Base-by-base conservation (phyloP, 2,329 filamentous ascomycete genomes). In the Diatrype stigma region DNA sequence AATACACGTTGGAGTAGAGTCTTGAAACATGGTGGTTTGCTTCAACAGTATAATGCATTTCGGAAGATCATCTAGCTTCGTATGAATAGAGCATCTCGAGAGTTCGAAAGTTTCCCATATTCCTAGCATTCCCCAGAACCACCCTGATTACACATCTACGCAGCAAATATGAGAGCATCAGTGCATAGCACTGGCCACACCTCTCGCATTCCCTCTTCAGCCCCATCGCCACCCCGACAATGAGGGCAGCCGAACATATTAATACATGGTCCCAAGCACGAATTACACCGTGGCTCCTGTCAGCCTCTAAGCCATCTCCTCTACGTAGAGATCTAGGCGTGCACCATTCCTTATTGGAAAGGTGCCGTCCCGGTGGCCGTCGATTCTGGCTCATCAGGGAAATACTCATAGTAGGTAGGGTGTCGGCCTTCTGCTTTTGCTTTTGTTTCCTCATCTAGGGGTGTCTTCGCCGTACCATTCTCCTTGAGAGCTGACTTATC, bases 381-480 rank as follows among this genome's bases (percentile, higher is more conserved):
- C 11, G 71, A 57, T 45, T 75, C 71, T 2, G 74, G 70, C 45
- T 80, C 78, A 34, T 46, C 49, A 35, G 58, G 62, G 47, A 79
- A 74, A 28, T 76, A 71, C 58, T 83, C 73, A 57, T 79, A 84
- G 59, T 77, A 84, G 53, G 68, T 76, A 50, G 73, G 67, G 61
- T 77, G 79, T 47, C 68, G 65, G 48, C 73, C 67, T 60, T 83
- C 79, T 3, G 80, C 80, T 63, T 76, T 79, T 23, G 66, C 66
- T 53, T 70, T 71, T 35, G 74, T 77, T 0, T 68, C 69, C 21
- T 79, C 78, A 55, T 84, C 81, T 46, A 84, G 63, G 47, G 78
- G 77, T 2, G 67, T 66, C 10, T 62, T 57, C 0, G 65, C 56
- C 17, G 63, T 63, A 3, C 73, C 76, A 45, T 78, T 76, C 53